Conservation (phyloP, 352 stramenopile genomes). For the Saprolegnia diclina region DNA sequence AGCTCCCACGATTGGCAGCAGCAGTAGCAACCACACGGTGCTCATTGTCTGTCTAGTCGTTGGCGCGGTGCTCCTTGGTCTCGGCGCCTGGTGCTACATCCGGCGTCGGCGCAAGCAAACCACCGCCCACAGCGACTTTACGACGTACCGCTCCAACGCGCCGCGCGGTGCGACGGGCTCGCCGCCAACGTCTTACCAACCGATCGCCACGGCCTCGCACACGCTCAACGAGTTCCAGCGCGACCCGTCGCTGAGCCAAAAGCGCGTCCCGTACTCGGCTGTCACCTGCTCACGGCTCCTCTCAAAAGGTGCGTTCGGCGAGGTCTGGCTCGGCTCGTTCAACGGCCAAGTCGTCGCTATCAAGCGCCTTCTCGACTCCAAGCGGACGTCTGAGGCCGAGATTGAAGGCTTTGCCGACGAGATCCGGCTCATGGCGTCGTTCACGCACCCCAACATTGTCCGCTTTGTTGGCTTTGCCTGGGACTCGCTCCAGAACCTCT, state of each 20-base stretch:
- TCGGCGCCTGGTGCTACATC: too few species aligned
- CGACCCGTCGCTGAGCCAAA: slow-evolving; percentile 43
- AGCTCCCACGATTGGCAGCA: too few species aligned
- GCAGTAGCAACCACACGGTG: too few species aligned
- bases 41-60: not conserved
- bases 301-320: slow-evolving; percentile 68
- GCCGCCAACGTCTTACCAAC: not conserved
- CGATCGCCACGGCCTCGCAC: slow-evolving; percentile 28
- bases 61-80: too few species aligned
- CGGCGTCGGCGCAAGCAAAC: not conserved
- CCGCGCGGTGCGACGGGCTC: too few species aligned
- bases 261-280: slow-evolving; percentile 62
- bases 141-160: too few species aligned
- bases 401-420: slow-evolving; percentile 50
- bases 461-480: slow-evolving; percentile 51
- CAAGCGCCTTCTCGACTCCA: slow-evolving; percentile 74
- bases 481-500: slow-evolving; percentile 60
- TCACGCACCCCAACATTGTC: slow-evolving; percentile 55
- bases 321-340: slow-evolving; percentile 79
- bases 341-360: slow-evolving; percentile 68
- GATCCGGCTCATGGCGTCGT: slow-evolving; percentile 44
- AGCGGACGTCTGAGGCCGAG: slow-evolving; percentile 50
- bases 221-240: slow-evolving; percentile 70
- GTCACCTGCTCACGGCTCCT: slow-evolving; percentile 73
- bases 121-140: too few species aligned